Evolutionary conservation across 345 rosid genomes (phyloP).

Genomic region (Rhodomyrtus tomentosa): DNA sequence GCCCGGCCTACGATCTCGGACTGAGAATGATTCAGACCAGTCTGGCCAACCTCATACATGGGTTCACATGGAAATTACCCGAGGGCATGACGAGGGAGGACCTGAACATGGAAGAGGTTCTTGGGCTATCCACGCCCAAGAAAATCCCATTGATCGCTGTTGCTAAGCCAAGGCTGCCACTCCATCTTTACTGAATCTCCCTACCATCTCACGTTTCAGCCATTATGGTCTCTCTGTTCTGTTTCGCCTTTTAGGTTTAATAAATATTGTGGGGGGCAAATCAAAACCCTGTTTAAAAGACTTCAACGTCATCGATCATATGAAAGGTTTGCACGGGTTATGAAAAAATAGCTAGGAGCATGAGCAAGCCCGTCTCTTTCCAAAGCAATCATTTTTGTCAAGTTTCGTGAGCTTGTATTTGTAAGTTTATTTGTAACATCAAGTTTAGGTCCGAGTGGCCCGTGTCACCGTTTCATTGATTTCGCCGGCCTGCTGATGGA

Average conservation of each 20-base stretch:
- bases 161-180: neutral
- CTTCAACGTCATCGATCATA: neutral
- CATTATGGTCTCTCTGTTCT: neutral
- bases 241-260: neutral
- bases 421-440: neutral
- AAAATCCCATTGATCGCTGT: neutral
- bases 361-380: neutral
- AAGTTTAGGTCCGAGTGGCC: neutral
- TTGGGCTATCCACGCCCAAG: conserved; percentile 1
- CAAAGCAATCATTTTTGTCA: neutral
- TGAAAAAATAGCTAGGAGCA: neutral
- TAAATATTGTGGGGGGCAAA: neutral
- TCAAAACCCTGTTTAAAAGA: neutral
- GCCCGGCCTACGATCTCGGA: conserved; percentile 14
- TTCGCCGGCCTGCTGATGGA: neutral
- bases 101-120: conserved; percentile 1
- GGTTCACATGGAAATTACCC: conserved; percentile 1
- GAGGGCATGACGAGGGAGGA: neutral
- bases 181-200: neutral
- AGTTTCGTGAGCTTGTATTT: neutral
- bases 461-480: neutral
- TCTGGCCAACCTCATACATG: conserved; percentile 5
- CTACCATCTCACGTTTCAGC: neutral
- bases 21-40: neutral
- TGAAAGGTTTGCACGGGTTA: neutral